Conservation (phyloP, 805 yeast genomes). For the Suhomyces prunicola region DNA sequence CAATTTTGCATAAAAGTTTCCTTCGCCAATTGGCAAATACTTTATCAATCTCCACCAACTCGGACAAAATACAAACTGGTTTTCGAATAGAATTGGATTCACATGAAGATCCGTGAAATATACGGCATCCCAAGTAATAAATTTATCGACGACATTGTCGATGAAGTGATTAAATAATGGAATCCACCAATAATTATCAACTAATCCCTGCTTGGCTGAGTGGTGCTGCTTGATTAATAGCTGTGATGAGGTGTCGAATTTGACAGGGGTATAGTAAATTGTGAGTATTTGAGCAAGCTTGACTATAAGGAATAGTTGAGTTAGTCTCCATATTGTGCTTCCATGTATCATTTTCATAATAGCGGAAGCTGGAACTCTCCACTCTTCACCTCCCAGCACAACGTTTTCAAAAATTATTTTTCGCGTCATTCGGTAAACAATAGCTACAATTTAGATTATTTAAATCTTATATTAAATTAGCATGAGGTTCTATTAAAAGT, state of each 20-base stretch:
- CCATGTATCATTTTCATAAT: not conserved
- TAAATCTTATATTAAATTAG: not conserved
- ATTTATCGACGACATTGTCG: constrained; percentile 41
- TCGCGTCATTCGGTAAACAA: not conserved
- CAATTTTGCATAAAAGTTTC: constrained; percentile 44
- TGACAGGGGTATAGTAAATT: constrained; percentile 38
- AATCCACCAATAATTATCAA: constrained; percentile 1
- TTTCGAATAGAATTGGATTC: constrained; percentile 63
- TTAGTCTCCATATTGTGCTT: constrained; percentile 3
- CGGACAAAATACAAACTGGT: constrained; percentile 86
- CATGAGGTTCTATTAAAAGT: not conserved
- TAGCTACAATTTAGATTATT: not conserved
- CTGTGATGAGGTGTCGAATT: constrained; percentile 49
- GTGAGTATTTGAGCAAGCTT: constrained; percentile 39
- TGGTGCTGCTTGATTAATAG: constrained; percentile 27
- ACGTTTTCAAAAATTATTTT: not conserved
- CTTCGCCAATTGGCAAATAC: constrained; percentile 14
- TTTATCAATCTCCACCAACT: constrained; percentile 62
- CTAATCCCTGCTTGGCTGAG: constrained; percentile 7
- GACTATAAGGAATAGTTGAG: constrained; percentile 22
- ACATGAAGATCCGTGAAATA: constrained; percentile 61
- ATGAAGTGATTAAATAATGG: not conserved
- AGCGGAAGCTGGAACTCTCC: not conserved
- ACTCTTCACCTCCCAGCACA: not conserved
- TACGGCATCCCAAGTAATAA: constrained; percentile 84